phyloP scores from a whole-genome alignment of 495 filamentous ascomycete species.

The Neurospora sp. region DNA sequence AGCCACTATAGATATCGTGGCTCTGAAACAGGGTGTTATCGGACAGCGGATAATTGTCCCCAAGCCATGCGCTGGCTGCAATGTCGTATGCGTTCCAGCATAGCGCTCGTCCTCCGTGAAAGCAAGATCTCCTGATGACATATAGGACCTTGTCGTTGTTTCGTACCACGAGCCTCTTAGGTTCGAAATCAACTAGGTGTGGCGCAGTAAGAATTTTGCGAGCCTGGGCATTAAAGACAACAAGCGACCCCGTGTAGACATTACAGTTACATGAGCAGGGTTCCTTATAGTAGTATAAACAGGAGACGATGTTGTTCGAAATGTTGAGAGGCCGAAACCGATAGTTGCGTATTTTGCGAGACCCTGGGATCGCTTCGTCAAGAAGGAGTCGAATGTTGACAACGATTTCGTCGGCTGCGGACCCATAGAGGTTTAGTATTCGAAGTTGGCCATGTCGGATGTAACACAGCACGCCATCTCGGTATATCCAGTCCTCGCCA shows the following conservation, averaged over 20 bases:
- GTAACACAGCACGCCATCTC: constrained; percentile 55
- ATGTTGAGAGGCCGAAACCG: constrained; percentile 52
- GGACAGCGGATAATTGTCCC: no score
- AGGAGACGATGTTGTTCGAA: constrained; percentile 49
- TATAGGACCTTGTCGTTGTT: constrained; percentile 56
- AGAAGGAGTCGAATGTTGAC: constrained; percentile 45
- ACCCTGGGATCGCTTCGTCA: constrained; percentile 19
- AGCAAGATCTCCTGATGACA: not conserved
- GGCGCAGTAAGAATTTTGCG: constrained; percentile 30
- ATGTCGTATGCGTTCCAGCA: constrained; percentile 37
- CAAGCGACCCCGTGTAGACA: constrained; percentile 38
- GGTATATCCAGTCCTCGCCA: constrained; percentile 52
- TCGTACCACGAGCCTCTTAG: constrained; percentile 53
- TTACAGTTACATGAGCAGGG: not conserved
- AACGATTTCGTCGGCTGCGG: constrained; percentile 43
- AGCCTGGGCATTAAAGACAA: constrained; percentile 46
- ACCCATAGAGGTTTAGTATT: constrained; percentile 50
- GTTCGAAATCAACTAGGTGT: constrained; percentile 29
- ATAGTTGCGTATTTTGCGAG: constrained; percentile 26
- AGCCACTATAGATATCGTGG: no score
- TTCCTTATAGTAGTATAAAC: constrained; percentile 32
- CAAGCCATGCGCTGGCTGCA: constrained; percentile 12
- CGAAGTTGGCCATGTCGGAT: constrained; percentile 46
- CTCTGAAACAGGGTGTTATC: no score
- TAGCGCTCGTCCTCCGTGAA: not conserved